phyloP scores from a whole-genome alignment of 2,329 filamentous ascomycete genomes.

The Mollisiaceae sp. region DNA sequence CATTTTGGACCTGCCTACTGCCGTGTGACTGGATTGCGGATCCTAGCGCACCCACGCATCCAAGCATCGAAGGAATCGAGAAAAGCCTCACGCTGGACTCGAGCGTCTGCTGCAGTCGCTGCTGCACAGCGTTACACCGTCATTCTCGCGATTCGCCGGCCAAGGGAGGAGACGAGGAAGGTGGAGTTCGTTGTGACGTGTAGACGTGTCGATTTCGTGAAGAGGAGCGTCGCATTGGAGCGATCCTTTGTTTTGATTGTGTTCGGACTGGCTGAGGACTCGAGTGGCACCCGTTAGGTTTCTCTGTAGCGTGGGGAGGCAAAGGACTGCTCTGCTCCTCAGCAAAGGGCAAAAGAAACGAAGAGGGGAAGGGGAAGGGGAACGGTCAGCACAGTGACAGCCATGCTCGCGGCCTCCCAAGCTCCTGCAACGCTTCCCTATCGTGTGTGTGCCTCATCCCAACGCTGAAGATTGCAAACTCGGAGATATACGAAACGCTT shows the following conservation, averaged over 20 bases:
- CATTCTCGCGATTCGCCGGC: slow-evolving; percentile 23
- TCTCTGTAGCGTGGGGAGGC: slow-evolving; percentile 1
- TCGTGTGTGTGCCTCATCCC: background rate
- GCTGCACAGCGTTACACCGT: slow-evolving; percentile 19
- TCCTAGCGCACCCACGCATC: background rate
- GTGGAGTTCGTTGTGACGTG: slow-evolving; percentile 16
- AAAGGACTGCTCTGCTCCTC: background rate
- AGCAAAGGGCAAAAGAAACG: background rate
- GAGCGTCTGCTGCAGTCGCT: slow-evolving; percentile 21
- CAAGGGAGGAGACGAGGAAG: background rate
- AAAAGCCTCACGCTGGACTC: slow-evolving; percentile 10
- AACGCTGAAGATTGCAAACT: slow-evolving; percentile 18
- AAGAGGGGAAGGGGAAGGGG: background rate
- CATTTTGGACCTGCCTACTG: slow-evolving; percentile 1
- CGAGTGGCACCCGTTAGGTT: background rate
- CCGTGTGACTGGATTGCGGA: slow-evolving; percentile 17
- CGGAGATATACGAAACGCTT: slow-evolving; percentile 15
- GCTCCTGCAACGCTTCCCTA: slow-evolving; percentile 1
- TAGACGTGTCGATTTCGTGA: slow-evolving; percentile 14
- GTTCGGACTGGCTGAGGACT: background rate
- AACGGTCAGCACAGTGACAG: background rate
- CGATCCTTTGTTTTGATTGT: slow-evolving; percentile 3
- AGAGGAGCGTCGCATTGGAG: slow-evolving; percentile 2
- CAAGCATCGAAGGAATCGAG: background rate
- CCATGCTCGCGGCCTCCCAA: background rate